Base-by-base conservation (phyloP, 768 basidiomycete species). In the Suillus alpinus region DNA sequence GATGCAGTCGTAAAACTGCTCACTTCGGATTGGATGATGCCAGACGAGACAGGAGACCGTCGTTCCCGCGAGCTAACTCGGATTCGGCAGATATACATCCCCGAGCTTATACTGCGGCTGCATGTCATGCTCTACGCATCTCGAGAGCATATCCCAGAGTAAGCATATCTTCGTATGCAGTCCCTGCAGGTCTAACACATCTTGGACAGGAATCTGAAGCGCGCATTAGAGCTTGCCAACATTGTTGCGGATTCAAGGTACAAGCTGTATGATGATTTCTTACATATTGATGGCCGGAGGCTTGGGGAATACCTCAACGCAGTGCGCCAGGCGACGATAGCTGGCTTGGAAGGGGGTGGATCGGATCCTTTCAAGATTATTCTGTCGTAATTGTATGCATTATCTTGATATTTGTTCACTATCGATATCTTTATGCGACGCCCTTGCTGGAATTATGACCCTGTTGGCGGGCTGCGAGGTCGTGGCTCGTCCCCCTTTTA, bases 11-110 rank as follows among this genome's bases (percentile, higher is more conserved):
- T 85, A 57, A 88, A 88, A 63, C 69, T 94, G 59, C 77, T 94
- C 14, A 92, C 86, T 1, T 84, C 86, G 6, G 90, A 92, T 59
- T 93, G 92, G 92, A 77, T 93, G 65, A 78, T 86, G 20, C 75
- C 80, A 1, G 86, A 88, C 53, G 78, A 4, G 20, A 58, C 10
- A 82, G 84, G 74, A 44, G 82, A 86, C 51, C 81, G 80, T 7
- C 81, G 89, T 31, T 79, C 78, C 26, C 77, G 78, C 23, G 92
- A 95, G 63, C 82, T 96, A 50, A 75, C 83, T 13, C 85, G 89
- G n/a, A 89, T 96, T 56, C 86, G 95, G 44, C 88, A 94, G 67
- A 86, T 95, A 34, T 95, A 89, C 73, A 79, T 97, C 29, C 96
- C 95, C 0, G 94, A 97, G 70, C 80, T 98, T 23, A 85, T 98